Evolutionary conservation across 2,329 filamentous ascomycete genomes (phyloP).

Genomic region (Coniochaeta sp.): DNA sequence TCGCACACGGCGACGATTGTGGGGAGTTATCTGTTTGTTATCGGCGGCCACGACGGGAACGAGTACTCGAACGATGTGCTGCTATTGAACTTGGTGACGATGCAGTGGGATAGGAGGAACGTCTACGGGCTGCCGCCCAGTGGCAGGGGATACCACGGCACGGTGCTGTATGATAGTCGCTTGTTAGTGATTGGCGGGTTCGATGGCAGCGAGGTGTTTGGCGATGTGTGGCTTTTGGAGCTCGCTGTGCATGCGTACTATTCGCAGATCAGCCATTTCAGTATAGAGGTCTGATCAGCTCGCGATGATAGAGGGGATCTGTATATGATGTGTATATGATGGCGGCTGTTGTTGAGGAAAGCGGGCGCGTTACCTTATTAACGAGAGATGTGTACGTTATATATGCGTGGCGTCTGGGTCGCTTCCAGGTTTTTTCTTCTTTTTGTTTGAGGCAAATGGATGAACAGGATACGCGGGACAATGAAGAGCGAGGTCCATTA

Average conservation of each 20-base stretch:
- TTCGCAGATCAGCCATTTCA: constrained; percentile 67
- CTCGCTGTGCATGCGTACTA: constrained; percentile 65
- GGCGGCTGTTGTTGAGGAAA: not conserved
- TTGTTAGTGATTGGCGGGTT: constrained; percentile 60
- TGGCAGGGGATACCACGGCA: constrained; percentile 60
- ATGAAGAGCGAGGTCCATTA: not conserved
- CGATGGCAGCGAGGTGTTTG: constrained; percentile 60
- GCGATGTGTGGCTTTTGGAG: constrained; percentile 60
- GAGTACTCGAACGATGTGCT: constrained; percentile 65
- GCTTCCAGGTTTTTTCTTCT: too few species aligned
- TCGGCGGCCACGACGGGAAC: constrained; percentile 63
- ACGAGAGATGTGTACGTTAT: not conserved
- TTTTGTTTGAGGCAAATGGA: not conserved
- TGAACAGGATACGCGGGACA: not conserved
- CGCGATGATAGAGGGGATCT: not conserved
- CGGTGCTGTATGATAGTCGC: constrained; percentile 58
- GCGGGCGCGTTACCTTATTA: not conserved
- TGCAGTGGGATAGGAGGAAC: constrained; percentile 63
- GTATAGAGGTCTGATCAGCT: constrained; percentile 51
- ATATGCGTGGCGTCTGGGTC: not conserved
- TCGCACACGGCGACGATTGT: constrained; percentile 64
- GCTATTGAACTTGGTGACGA: constrained; percentile 62
- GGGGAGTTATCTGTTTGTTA: constrained; percentile 62
- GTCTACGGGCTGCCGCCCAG: constrained; percentile 57
- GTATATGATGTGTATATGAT: not conserved